Conservation (phyloP, 139 green algal species). For the Chlorella sp. region DNA sequence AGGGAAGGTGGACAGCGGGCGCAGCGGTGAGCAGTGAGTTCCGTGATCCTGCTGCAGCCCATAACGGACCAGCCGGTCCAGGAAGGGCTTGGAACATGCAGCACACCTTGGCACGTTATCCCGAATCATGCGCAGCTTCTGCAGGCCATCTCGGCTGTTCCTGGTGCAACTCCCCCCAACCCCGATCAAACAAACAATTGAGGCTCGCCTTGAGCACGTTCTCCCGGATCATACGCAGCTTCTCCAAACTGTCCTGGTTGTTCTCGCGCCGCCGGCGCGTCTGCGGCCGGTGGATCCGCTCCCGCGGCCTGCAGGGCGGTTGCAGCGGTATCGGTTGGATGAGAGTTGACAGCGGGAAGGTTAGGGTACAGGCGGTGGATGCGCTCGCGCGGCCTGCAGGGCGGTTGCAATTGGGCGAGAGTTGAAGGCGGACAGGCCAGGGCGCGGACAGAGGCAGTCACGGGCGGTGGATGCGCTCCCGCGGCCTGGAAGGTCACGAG, state of each 20-base stretch:
- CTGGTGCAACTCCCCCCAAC: background rate
- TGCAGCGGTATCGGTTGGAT: background rate
- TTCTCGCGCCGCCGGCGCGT: conserved; percentile 86
- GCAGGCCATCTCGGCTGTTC: conserved; percentile 60
- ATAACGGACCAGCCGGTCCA: too few relatives aligned
- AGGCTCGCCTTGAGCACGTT: conserved; percentile 76
- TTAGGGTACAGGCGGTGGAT: background rate
- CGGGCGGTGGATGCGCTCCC: background rate
- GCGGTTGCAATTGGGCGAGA: too few relatives aligned
- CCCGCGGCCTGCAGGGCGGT: conserved; percentile 69
- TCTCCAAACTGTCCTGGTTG: conserved; percentile 80
- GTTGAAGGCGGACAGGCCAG: too few relatives aligned
- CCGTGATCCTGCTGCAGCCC: too few relatives aligned
- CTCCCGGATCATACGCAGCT: conserved; percentile 73
- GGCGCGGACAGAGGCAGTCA: too few relatives aligned
- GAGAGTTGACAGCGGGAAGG: background rate
- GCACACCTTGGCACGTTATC: conserved; percentile 67
- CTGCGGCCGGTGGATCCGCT: conserved; percentile 89
- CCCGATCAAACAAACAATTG: too few relatives aligned
- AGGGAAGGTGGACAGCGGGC: too few relatives aligned
- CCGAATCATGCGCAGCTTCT: conserved; percentile 80
- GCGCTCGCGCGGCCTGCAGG: background rate
- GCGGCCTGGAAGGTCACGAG: too few relatives aligned
- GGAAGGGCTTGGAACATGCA: background rate
- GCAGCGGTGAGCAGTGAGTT: too few relatives aligned